These are phyloP conservation scores for Ceratocystis alfenasii DNA, from an alignment of 2,329 filamentous ascomycete species.

Conservation along the genomic window DNA sequence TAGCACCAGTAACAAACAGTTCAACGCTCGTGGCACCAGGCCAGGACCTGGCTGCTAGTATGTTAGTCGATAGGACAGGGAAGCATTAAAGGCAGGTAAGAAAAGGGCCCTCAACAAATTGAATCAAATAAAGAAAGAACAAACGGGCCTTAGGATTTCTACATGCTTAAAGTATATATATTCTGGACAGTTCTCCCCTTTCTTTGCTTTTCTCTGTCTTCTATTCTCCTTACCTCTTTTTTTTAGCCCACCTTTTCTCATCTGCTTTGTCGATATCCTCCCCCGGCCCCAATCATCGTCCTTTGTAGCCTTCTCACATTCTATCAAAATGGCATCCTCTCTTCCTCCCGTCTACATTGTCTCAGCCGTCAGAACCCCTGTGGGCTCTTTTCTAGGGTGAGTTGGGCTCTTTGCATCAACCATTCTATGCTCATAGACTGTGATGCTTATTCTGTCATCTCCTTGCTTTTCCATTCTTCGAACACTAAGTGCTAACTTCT, in stretches of 20 bases:
- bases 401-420: constrained; percentile 20
- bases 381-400: constrained; percentile 90
- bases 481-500: neutral
- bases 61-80: neutral
- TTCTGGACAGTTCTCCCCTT: constrained; percentile 21
- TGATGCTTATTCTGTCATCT: neutral
- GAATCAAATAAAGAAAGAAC: constrained; percentile 9
- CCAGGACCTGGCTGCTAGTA: neutral
- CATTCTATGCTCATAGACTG: neutral
- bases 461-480: neutral
- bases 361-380: constrained; percentile 76
- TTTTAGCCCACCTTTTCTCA: constrained; percentile 17
- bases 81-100: constrained; percentile 9
- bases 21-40: constrained; percentile 2
- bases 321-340: constrained; percentile 28
- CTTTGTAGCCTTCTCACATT: constrained; percentile 8
- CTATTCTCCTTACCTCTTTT: constrained; percentile 20
- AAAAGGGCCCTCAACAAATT: constrained; percentile 16
- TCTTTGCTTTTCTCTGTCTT: constrained; percentile 20
- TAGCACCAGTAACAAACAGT: no score
- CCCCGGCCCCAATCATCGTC: no score
- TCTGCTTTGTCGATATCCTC: constrained; percentile 19
- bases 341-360: constrained; percentile 91
- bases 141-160: neutral
- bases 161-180: constrained; percentile 8